A percentile compares a stretch with the other conserved stretches of the same genome.
Conservation (phyloP, 306 rosid genomes). For the Quercus dentata region DNA sequence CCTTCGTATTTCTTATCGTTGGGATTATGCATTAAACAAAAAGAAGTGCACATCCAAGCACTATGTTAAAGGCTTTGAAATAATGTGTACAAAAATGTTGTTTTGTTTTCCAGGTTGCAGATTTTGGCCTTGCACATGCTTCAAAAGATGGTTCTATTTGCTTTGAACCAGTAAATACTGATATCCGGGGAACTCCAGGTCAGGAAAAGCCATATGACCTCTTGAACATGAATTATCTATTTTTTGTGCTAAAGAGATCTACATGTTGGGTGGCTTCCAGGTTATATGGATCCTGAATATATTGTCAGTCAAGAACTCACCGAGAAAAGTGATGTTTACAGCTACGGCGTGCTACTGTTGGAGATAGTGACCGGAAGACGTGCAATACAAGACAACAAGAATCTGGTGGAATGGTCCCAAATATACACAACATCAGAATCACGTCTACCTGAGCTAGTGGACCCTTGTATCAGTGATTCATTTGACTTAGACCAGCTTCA, state of each 20-base stretch:
- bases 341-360: constrained; percentile 82
- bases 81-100: not conserved
- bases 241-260: constrained; percentile 9
- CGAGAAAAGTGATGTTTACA: constrained; percentile 88
- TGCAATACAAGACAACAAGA: constrained; percentile 73
- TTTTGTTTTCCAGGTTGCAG: constrained; percentile 69
- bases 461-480: constrained; percentile 63
- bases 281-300: constrained; percentile 98
- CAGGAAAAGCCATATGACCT: constrained; percentile 2
- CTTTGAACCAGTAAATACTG: constrained; percentile 83
- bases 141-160: constrained; percentile 76
- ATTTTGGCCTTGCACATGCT: constrained; percentile 98
- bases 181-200: constrained; percentile 96
- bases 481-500: constrained; percentile 85
- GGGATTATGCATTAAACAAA: not conserved
- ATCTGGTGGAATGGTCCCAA: constrained; percentile 91
- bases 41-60: not conserved
- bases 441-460: constrained; percentile 68
- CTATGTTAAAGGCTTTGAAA: not conserved
- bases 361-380: constrained; percentile 85
- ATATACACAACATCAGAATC: constrained; percentile 52
- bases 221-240: not conserved
- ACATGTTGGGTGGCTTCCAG: constrained; percentile 46
- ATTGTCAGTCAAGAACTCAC: constrained; percentile 93
- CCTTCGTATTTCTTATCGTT: not conserved